Evolutionary conservation across 495 filamentous ascomycete genomes (phyloP), one percentile per base, ranked within the genome.

Genomic region (Penicillium paxilli): DNA sequence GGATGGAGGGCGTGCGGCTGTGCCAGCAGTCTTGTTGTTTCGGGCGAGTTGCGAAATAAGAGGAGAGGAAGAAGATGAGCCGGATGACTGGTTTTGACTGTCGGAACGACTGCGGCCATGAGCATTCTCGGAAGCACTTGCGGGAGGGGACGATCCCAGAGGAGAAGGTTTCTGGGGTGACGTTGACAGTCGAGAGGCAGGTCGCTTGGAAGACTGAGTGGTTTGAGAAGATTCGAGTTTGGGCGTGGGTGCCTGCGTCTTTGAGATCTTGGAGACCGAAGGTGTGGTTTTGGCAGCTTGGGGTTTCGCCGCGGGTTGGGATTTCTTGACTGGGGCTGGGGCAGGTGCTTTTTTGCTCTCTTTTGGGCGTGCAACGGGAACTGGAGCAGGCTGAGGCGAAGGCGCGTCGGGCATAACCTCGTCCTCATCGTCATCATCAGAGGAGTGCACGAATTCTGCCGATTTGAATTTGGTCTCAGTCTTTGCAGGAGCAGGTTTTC

Each of bases 161-260:
- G 87, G 87, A 5, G 88, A 90, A 0, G 87, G 88, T 57, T 91
- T 92, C 51, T 80, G 76, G 1, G 86, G 85, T 3, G 86, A 88
- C 7, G 73, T 81, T 10, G 74, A 64, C 23, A 58, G 42, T 30
- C 78, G 75, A 10, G 77, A 67, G 22, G 73, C 61, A 11, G 67
- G 66, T 24, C 65, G 55, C 55, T 79, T 79, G 21, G 69, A 69
- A 14, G 68, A 58, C 6, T 69, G 55, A 37, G 49, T 45, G 10
- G 58, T 25, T 38, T 65, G 58, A 47, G 59, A 54, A 55, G 57
- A 54, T 40, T 58, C 64, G 10, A 67, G 44, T 40, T 67, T 64
- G 47, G 55, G 64, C n/a, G 49, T 58, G 1, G 55, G 49, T 37
- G 47, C 48, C 16, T 60, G 55, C 19, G 53, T 14, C 54, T 68